Base-by-base conservation (phyloP, 2,329 filamentous ascomycete genomes). In the Chaetomium sp. region DNA sequence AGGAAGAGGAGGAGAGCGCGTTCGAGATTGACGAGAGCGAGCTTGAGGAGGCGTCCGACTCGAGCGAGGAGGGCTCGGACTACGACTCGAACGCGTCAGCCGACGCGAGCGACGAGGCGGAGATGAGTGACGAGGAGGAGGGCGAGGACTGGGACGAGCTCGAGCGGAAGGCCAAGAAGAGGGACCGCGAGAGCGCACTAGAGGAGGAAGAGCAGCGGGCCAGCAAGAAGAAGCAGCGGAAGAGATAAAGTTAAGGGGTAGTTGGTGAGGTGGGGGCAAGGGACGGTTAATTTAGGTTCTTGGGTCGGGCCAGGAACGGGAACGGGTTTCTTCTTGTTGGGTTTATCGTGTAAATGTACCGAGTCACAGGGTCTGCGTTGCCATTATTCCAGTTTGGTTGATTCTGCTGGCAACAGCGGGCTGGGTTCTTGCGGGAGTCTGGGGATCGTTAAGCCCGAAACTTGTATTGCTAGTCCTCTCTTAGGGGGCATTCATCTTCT, bases 141-240 rank as follows among this genome's bases (percentile, higher is more conserved):
- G 90, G 90, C 57, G 90, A 97, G 75, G 92, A 96, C 74, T 97
- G 94, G 94, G 93, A 98, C 75, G 93, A 96, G 77, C 76, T 97
- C 65, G 94, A 97, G 81, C 89, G 89, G 78, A 97, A 97, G 82
- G 93, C 90, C 3, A 92, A 89, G 80, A 92, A 93, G 79, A 87
- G 91, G 73, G 93, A 94, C 78, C 84, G 89, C 56, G 89, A 87
- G 75, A 77, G 76, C 62, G 80, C 78, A 0, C 80, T 91, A 65
- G 91, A 94, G 67, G 92, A 91, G 79, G 92, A 96, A 70, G 90
- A 92, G 69, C 57, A 90, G 58, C 86, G 81, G 13, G 25, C 71
- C 81, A 89, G 84, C 87, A 92, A 87, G 85, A 88, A 64, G 62
- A 51, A 82, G 87, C 87, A 69, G 33, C 70, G 69, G 67, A 69